Conservation (phyloP, 2,329 filamentous ascomycete genomes). For the Cytospora piceicola region DNA sequence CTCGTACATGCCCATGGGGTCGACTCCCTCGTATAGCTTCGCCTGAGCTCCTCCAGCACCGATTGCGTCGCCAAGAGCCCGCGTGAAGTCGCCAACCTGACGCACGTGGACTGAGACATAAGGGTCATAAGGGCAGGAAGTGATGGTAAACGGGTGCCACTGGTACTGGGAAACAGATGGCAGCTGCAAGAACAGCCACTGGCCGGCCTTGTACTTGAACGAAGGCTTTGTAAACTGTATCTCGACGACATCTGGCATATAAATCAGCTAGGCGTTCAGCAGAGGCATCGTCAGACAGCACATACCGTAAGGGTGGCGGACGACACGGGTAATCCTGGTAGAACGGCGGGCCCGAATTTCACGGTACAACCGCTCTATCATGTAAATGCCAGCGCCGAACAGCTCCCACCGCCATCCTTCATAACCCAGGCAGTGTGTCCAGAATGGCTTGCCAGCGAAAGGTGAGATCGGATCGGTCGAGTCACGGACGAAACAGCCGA, state of each 20-base stretch:
- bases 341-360: conserved; percentile 82
- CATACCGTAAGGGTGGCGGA: conserved; percentile 91
- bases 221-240: conserved; percentile 96
- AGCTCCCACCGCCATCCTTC: conserved; percentile 98
- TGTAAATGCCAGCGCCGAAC: conserved; percentile 80
- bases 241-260: conserved; percentile 79
- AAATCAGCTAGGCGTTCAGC: conserved; percentile 37
- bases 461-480: conserved; percentile 73
- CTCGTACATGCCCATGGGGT: conserved; percentile 97
- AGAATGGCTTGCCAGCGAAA: conserved; percentile 80
- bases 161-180: conserved; percentile 86
- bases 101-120: conserved; percentile 95
- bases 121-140: conserved; percentile 93
- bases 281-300: conserved; percentile 7
- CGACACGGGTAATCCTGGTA: conserved; percentile 90
- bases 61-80: conserved; percentile 90
- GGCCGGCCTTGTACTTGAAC: conserved; percentile 97
- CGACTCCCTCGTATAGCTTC: conserved; percentile 87
- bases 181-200: conserved; percentile 96
- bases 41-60: conserved; percentile 86
- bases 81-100: conserved; percentile 95
- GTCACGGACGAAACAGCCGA: conserved; percentile 94
- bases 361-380: conserved; percentile 86
- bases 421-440: conserved; percentile 93
- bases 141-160: conserved; percentile 99